Conservation (phyloP, 169 alveolate genomes). For the Plasmodium vivax region DNA sequence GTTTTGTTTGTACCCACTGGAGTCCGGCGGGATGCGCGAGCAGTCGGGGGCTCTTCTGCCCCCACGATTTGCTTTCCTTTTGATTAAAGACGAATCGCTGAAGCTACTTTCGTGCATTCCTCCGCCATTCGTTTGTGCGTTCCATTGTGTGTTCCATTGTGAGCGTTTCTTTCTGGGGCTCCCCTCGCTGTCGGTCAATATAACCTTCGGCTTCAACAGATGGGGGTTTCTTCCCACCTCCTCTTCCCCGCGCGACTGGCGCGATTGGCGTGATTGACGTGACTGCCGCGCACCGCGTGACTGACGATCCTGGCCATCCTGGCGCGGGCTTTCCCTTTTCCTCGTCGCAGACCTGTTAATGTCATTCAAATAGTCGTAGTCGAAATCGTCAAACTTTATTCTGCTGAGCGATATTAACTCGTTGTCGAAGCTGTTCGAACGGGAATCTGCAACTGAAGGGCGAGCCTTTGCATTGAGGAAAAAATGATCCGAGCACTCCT, state of each 20-base stretch:
- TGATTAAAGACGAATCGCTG: slow-evolving; percentile 6
- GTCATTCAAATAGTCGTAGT: slow-evolving; percentile 50
- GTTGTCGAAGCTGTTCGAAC: slow-evolving; percentile 59
- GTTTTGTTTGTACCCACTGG: not conserved
- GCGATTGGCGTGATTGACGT: not conserved
- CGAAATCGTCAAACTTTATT: slow-evolving; percentile 71
- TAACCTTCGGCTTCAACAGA: slow-evolving; percentile 38
- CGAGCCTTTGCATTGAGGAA: slow-evolving; percentile 29
- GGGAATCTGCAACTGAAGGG: slow-evolving; percentile 18
- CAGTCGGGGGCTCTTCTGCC: not conserved
- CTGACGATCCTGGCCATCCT: too few relatives aligned
- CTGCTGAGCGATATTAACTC: slow-evolving; percentile 50
- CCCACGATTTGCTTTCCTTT: not conserved
- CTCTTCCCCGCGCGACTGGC: not conserved
- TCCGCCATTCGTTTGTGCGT: not conserved
- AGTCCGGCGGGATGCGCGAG: not conserved
- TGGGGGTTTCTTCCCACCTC: slow-evolving; percentile 5
- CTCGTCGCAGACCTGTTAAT: not conserved
- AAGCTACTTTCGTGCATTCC: not conserved
- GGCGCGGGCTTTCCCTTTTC: not conserved
- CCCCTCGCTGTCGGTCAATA: slow-evolving; percentile 31
- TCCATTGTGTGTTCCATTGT: not conserved
- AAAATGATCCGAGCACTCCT: slow-evolving; percentile 71
- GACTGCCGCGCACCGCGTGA: not conserved
- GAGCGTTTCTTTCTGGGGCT: not conserved